Conservation (phyloP, 75 land plant genomes). For the Azolla pinnata region DNA sequence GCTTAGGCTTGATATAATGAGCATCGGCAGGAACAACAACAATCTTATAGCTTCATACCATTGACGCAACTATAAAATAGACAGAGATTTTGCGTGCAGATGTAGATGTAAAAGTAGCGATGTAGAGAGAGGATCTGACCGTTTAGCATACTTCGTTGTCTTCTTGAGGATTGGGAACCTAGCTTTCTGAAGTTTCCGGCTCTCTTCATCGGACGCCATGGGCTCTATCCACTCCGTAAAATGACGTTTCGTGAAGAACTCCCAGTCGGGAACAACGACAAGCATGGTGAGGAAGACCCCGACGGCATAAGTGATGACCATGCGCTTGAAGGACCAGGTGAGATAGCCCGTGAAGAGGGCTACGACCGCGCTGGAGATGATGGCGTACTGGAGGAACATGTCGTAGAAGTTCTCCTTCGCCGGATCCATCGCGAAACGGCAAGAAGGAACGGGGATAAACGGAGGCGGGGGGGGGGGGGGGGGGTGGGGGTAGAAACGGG, state of each 20-base stretch:
- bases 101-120: background rate
- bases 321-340: constrained; percentile 13
- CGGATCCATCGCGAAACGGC: too few species aligned
- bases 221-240: constrained; percentile 6
- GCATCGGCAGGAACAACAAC: background rate
- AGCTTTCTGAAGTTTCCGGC: constrained; percentile 7
- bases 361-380: constrained; percentile 3
- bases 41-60: background rate
- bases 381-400: constrained; percentile 1
- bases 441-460: too few species aligned
- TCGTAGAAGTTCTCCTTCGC: constrained; percentile 3
- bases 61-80: background rate
- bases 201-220: constrained; percentile 13
- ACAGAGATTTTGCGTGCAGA: background rate
- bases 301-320: constrained; percentile 2
- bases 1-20: too few species aligned
- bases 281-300: constrained; percentile 5
- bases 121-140: background rate
- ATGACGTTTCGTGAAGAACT: constrained; percentile 10
- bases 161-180: constrained; percentile 10
- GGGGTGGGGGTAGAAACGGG: too few species aligned
- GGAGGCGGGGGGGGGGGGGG: too few species aligned
- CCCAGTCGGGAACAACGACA: constrained; percentile 11
- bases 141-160: constrained; percentile 8
- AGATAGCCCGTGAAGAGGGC: constrained; percentile 1